A percentile compares a stretch with the other conserved stretches of the same genome.
These are phyloP conservation scores for Thinopyrum elongatum DNA, from an alignment of 176 grass and related monocot species.

Conservation along the genomic window DNA sequence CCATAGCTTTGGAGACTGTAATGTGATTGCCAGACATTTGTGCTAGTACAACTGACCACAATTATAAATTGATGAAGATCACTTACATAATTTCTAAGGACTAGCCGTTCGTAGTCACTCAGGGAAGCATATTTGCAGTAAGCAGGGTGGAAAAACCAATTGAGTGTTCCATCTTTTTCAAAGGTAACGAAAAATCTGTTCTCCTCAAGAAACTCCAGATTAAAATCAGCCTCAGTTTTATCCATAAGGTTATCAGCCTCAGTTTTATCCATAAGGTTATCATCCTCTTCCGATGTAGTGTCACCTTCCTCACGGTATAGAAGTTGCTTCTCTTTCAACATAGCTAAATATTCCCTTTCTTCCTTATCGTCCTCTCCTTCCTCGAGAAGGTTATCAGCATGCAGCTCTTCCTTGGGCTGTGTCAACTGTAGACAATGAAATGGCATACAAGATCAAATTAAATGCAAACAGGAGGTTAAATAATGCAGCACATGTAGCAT, in stretches of 20 bases:
- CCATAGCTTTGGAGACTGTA: neutral
- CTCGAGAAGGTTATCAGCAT: too few species aligned
- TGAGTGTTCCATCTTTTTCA: neutral
- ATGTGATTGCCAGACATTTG: neutral
- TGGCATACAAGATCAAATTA: neutral
- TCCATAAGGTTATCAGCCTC: too few species aligned
- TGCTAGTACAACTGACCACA: neutral
- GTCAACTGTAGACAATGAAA: neutral
- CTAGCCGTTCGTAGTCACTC: slow-evolving; percentile 5
- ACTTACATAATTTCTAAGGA: neutral
- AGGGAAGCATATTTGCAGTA: neutral
- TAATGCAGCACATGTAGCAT: neutral
- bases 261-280: too few species aligned
- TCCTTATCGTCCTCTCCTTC: too few species aligned
- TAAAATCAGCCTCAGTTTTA: too few species aligned
- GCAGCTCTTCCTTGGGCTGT: too few species aligned
- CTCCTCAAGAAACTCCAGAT: neutral
- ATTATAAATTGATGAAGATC: neutral
- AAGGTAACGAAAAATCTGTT: too few species aligned
- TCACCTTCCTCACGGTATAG: too few species aligned
- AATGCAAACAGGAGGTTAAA: neutral
- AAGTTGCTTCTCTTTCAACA: too few species aligned
- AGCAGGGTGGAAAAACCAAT: slow-evolving; percentile 4
- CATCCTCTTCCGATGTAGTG: too few species aligned
- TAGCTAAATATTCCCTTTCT: too few species aligned